phyloP scores from a whole-genome alignment of 1,139 yeast species.

The Hyphopichia pseudoburtonii region DNA sequence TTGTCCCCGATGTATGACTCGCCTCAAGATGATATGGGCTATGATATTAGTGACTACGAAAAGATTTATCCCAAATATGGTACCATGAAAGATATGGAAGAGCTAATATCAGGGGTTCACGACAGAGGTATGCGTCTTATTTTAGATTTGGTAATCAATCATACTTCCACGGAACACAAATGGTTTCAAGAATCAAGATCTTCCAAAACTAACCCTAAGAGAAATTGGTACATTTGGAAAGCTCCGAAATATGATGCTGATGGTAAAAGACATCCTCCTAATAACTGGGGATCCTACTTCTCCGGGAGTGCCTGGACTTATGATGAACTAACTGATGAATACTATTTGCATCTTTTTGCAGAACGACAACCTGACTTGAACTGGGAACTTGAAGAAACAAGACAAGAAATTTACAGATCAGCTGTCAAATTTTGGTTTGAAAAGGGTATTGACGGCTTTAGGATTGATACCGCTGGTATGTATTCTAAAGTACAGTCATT shows the following conservation, averaged over 20 bases:
- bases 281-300: constrained; percentile 24
- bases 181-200: constrained; percentile 26
- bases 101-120: constrained; percentile 18
- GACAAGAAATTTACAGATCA: constrained; percentile 21
- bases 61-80: constrained; percentile 23
- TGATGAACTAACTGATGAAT: constrained; percentile 22
- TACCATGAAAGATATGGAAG: constrained; percentile 21
- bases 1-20: constrained; percentile 25
- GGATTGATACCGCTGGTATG: constrained; percentile 25
- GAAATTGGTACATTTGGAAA: constrained; percentile 27
- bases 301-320: constrained; percentile 25
- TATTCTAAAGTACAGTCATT: constrained; percentile 21
- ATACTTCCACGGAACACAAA: constrained; percentile 21
- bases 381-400: constrained; percentile 24
- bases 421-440: constrained; percentile 24
- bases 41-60: constrained; percentile 24
- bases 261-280: constrained; percentile 24
- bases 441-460: constrained; percentile 23
- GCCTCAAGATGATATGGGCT: constrained; percentile 28
- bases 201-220: constrained; percentile 20
- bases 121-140: constrained; percentile 22
- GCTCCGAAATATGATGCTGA: constrained; percentile 18
- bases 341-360: constrained; percentile 24
- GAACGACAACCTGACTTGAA: constrained; percentile 24
- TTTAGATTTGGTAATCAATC: constrained; percentile 25